Evolutionary conservation across 129 eudicot genomes (phyloP).

Genomic region (Gnaphalium uliginosum): DNA sequence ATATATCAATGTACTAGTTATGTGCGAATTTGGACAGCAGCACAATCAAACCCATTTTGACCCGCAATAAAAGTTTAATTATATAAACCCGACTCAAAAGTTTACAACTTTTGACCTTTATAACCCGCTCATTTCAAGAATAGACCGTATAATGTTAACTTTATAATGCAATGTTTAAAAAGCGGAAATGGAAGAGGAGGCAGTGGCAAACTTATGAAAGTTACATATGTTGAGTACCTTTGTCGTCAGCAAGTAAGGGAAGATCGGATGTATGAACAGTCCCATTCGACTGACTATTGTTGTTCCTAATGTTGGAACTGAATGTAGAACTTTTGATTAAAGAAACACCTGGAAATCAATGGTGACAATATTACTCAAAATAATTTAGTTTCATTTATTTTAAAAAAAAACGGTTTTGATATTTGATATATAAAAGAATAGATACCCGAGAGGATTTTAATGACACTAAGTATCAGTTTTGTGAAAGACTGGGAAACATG

Average conservation of each 20-base stretch:
- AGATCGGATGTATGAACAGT: conserved; percentile 27
- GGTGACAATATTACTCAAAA: conserved; percentile 3
- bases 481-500: conserved; percentile 50
- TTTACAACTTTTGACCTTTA: neutral
- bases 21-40: neutral
- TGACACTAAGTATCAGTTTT: conserved; percentile 70
- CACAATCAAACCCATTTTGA: neutral
- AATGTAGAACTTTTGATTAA: conserved; percentile 41
- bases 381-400: neutral
- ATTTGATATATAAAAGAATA: conserved; percentile 10
- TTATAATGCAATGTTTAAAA: neutral
- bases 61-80: neutral
- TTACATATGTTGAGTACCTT: conserved; percentile 33
- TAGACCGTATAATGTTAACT: neutral
- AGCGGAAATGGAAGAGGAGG: neutral
- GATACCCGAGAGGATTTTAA: conserved; percentile 85
- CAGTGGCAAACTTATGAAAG: no score
- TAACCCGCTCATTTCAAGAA: neutral
- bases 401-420: conserved; percentile 3
- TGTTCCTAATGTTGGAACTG: conserved; percentile 40
- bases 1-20: neutral
- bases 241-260: conserved; percentile 33
- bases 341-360: conserved; percentile 53
- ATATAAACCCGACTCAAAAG: neutral
- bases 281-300: conserved; percentile 32